These are phyloP conservation scores for Fragaria ananassa DNA, from an alignment of 306 rosid species.

Conservation along the genomic window DNA sequence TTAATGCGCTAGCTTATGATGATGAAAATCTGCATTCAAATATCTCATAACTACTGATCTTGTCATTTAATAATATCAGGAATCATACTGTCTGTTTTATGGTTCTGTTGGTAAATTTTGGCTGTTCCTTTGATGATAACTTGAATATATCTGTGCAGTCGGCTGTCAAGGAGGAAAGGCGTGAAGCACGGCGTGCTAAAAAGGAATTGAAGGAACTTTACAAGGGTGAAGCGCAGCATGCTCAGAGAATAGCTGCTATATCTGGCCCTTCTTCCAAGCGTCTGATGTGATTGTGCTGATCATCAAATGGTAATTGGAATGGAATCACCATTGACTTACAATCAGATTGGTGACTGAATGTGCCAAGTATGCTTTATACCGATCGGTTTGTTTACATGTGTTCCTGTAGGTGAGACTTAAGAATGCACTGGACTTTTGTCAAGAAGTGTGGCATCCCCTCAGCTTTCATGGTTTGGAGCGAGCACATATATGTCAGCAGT, in stretches of 20 bases:
- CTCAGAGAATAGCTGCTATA: slow-evolving; percentile 78
- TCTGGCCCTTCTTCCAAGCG: slow-evolving; percentile 76
- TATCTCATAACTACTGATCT: slow-evolving; percentile 2
- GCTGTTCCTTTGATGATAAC: slow-evolving; percentile 1
- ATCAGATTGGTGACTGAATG: background rate
- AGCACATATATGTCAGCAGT: background rate
- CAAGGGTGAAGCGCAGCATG: slow-evolving; percentile 66
- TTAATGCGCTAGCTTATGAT: background rate
- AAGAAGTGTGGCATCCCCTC: background rate
- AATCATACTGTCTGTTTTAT: background rate
- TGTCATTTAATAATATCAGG: background rate
- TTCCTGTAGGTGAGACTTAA: slow-evolving; percentile 6
- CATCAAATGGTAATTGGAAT: slow-evolving; percentile 2
- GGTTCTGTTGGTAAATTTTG: background rate
- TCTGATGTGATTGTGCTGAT: slow-evolving; percentile 50
- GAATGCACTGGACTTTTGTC: slow-evolving; percentile 1
- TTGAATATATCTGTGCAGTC: slow-evolving; percentile 34
- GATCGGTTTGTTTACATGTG: background rate
- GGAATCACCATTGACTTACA: background rate
- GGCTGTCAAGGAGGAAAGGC: slow-evolving; percentile 82
- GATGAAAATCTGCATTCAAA: background rate
- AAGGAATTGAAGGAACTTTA: slow-evolving; percentile 83
- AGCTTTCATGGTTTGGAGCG: background rate
- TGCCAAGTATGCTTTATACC: background rate
- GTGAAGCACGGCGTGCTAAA: slow-evolving; percentile 71